Conservation (phyloP, 345 rosid species). For the Euphorbia lathyris region DNA sequence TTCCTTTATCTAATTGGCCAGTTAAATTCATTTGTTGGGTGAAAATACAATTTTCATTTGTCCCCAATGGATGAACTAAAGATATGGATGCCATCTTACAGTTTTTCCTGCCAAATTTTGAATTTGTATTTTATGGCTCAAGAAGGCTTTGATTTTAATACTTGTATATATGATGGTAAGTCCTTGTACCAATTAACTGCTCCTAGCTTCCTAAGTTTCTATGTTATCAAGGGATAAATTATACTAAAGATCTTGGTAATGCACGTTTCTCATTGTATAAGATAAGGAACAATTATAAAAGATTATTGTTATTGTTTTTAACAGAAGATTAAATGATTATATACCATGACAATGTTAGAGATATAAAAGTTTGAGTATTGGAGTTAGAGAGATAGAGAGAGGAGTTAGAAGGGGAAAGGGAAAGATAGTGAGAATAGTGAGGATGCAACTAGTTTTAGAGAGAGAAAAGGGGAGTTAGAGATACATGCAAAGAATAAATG, state of each 20-base stretch:
- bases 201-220: background rate
- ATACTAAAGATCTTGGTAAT: background rate
- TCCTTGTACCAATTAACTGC: background rate
- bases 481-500: too few species aligned
- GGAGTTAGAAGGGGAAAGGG: too few species aligned
- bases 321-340: background rate
- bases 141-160: conserved; percentile 83
- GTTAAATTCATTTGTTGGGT: background rate
- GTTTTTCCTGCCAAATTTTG: conserved; percentile 76
- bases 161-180: conserved; percentile 80
- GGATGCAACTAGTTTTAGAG: too few species aligned
- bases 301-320: background rate
- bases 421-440: too few species aligned
- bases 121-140: conserved; percentile 66
- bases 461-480: too few species aligned
- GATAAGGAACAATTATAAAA: background rate
- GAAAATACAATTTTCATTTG: conserved; percentile 83
- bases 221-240: too few species aligned
- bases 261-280: background rate
- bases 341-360: background rate
- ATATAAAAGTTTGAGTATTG: too few species aligned
- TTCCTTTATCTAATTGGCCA: background rate
- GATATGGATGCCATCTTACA: conserved; percentile 76
- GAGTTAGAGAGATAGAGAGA: too few species aligned
- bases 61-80: conserved; percentile 80